A percentile compares a stretch with the other conserved stretches of the same genome.
Evolutionary conservation across 1,284 basidiomycete genomes (phyloP).

Genomic region (Rhodotorula sp.): DNA sequence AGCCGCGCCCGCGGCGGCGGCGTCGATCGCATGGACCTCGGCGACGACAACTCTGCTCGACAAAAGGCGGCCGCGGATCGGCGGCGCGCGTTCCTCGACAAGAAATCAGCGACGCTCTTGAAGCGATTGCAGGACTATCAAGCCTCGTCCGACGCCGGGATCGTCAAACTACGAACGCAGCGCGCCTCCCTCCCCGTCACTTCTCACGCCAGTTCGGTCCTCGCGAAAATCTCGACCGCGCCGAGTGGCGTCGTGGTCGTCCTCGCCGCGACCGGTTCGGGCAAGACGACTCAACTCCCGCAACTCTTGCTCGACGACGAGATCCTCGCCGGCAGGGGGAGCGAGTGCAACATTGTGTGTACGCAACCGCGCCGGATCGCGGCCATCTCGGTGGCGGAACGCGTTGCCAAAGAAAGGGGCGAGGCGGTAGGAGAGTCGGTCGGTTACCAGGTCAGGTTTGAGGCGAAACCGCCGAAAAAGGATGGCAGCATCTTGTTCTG

Average conservation of each 20-base stretch:
- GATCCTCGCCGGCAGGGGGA: constrained; percentile 74
- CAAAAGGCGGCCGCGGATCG: background rate
- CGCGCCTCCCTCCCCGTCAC: constrained; percentile 52
- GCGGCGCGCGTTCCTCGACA: constrained; percentile 54
- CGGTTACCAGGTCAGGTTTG: constrained; percentile 93
- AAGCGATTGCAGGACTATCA: constrained; percentile 64
- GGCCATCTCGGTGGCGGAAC: constrained; percentile 87
- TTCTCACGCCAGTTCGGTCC: constrained; percentile 41
- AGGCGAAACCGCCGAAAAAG: constrained; percentile 72
- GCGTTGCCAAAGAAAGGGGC: constrained; percentile 85
- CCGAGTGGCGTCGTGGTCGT: constrained; percentile 74
- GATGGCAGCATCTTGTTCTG: constrained; percentile 90
- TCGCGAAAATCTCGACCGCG: constrained; percentile 70
- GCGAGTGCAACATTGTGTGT: constrained; percentile 85
- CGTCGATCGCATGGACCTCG: background rate
- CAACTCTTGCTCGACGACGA: constrained; percentile 86
- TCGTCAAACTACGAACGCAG: constrained; percentile 67
- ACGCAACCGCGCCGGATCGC: constrained; percentile 92
- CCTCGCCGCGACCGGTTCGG: constrained; percentile 93
- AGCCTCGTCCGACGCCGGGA: constrained; percentile 54
- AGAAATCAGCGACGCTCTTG: constrained; percentile 64
- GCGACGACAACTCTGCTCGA: background rate
- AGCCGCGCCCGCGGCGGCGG: background rate
- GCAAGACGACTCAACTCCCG: constrained; percentile 94
- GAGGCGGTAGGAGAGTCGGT: constrained; percentile 70